phyloP scores from a whole-genome alignment of 73 alveolate genomes.

The Paraurostyla sp. region DNA sequence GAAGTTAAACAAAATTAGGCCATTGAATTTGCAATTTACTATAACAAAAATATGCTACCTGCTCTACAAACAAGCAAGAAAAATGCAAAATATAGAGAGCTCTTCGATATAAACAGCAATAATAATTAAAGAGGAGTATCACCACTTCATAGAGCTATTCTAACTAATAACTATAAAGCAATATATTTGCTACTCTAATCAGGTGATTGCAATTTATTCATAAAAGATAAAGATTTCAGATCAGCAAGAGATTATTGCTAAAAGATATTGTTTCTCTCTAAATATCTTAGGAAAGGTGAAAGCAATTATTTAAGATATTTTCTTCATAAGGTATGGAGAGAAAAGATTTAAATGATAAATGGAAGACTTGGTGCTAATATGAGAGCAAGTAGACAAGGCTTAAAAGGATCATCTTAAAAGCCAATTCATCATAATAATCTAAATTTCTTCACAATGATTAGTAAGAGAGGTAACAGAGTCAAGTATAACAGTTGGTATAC shows the following conservation, averaged over 20 bases:
- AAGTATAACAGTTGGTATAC: constrained; percentile 48
- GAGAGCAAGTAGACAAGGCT: background rate
- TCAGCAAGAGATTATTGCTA: constrained; percentile 36
- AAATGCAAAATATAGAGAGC: background rate
- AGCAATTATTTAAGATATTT: background rate
- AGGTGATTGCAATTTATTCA: constrained; percentile 11
- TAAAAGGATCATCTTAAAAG: background rate
- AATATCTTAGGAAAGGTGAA: constrained; percentile 27
- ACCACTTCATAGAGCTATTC: constrained; percentile 35
- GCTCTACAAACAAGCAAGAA: background rate
- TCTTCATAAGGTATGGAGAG: background rate
- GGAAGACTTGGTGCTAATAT: no score
- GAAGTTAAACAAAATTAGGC: constrained; percentile 33
- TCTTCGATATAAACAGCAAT: constrained; percentile 3
- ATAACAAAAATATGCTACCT: constrained; percentile 28
- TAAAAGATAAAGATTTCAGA: constrained; percentile 7
- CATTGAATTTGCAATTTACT: constrained; percentile 38
- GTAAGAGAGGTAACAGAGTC: constrained; percentile 24
- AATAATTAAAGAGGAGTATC: background rate
- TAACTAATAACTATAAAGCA: constrained; percentile 23
- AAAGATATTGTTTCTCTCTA: background rate
- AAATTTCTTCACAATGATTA: background rate
- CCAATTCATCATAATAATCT: background rate
- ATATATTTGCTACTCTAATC: constrained; percentile 17
- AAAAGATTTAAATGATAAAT: no score